phyloP scores from a whole-genome alignment of 2,329 filamentous ascomycete genomes.

The Fusarium chuoi region DNA sequence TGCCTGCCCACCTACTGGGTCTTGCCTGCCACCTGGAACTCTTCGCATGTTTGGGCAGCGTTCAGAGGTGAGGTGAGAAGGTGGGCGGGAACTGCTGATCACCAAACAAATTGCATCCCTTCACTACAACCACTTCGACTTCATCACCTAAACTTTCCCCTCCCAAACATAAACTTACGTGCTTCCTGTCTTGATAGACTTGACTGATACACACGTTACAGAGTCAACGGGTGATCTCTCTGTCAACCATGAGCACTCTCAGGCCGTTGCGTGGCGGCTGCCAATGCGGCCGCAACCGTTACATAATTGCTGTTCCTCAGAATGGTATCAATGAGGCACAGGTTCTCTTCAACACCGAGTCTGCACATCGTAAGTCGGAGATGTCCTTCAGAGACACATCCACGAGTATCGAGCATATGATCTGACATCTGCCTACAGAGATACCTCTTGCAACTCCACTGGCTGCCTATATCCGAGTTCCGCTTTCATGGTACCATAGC shows the following conservation, averaged over 20 bases:
- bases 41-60: background rate
- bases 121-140: slow-evolving; percentile 5
- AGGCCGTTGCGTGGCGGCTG: slow-evolving; percentile 78
- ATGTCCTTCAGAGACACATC: background rate
- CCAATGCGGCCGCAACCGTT: slow-evolving; percentile 86
- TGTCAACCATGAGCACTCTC: slow-evolving; percentile 56
- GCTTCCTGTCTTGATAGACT: background rate
- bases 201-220: background rate
- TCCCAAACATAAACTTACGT: background rate
- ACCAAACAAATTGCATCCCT: slow-evolving; percentile 28
- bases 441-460: slow-evolving; percentile 76
- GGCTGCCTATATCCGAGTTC: slow-evolving; percentile 84
- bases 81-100: slow-evolving; percentile 25
- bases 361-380: slow-evolving; percentile 73
- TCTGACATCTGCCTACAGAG: slow-evolving; percentile 54
- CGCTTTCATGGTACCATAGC: slow-evolving; percentile 82
- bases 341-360: slow-evolving; percentile 79
- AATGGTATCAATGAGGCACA: slow-evolving; percentile 66
- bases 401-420: background rate
- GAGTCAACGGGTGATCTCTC: background rate
- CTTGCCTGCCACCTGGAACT: background rate
- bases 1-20: slow-evolving; percentile 30
- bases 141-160: slow-evolving; percentile 8
- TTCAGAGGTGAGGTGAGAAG: slow-evolving; percentile 8
- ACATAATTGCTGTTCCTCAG: slow-evolving; percentile 76